These are phyloP conservation scores for Citrus australasica DNA, from an alignment of 345 rosid genomes.

Conservation along the genomic window DNA sequence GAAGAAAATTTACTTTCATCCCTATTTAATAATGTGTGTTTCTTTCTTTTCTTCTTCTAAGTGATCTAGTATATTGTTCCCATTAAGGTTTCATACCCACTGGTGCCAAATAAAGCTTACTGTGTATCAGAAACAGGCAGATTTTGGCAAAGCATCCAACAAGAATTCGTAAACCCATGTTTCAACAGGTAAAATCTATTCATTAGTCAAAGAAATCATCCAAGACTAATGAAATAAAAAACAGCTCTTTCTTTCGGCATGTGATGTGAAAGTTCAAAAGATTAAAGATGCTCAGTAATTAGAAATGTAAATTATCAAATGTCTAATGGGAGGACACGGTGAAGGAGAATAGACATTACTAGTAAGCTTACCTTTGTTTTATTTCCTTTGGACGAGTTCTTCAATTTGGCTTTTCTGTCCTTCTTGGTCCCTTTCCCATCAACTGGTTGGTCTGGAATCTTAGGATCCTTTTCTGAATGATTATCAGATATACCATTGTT, in stretches of 20 bases:
- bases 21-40: not conserved
- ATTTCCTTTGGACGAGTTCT: slow-evolving; percentile 71
- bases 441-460: slow-evolving; percentile 23
- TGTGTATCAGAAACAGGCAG: not conserved
- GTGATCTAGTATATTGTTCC: not conserved
- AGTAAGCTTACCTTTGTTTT: slow-evolving; percentile 57
- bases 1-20: not conserved
- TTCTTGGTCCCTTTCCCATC: slow-evolving; percentile 42
- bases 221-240: not conserved
- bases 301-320: not conserved
- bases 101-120: not conserved
- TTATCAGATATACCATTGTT: slow-evolving; percentile 25
- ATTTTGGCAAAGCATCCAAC: not conserved
- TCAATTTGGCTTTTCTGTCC: slow-evolving; percentile 42
- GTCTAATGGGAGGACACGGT: not conserved
- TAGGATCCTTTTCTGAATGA: slow-evolving; percentile 27
- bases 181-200: not conserved
- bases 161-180: not conserved
- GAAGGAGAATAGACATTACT: not conserved
- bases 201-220: not conserved
- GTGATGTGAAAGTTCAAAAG: not conserved
- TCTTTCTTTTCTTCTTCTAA: not conserved
- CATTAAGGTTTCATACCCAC: not conserved
- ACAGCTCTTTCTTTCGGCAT: not conserved
- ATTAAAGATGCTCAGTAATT: not conserved